phyloP scores from a whole-genome alignment of 805 yeast species.

The Debaryomyces castellii region DNA sequence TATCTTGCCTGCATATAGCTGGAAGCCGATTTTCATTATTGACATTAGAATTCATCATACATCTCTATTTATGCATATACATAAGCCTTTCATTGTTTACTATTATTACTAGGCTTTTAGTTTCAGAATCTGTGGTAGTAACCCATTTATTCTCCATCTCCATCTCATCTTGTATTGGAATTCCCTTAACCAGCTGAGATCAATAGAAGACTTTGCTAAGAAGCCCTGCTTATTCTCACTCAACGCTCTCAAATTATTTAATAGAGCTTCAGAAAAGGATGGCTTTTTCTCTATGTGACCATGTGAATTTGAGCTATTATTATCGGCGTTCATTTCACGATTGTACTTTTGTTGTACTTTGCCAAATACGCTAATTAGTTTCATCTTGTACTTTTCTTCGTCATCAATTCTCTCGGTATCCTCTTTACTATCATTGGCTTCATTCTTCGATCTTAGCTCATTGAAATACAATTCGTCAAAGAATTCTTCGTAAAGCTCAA shows the following conservation, averaged over 20 bases:
- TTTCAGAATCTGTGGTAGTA: slow-evolving; percentile 12
- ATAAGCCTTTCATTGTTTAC: neutral
- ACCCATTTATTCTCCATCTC: slow-evolving; percentile 23
- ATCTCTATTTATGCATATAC: neutral
- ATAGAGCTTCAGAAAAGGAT: slow-evolving; percentile 3
- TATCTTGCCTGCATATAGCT: neutral
- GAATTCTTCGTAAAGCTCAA: slow-evolving; percentile 54
- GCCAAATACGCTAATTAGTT: slow-evolving; percentile 18
- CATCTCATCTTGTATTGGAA: slow-evolving; percentile 18
- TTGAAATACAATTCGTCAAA: slow-evolving; percentile 35
- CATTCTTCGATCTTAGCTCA: slow-evolving; percentile 1
- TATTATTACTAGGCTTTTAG: neutral
- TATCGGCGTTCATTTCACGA: no score
- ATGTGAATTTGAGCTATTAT: no score
- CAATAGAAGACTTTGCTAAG: neutral
- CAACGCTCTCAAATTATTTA: slow-evolving; percentile 1
- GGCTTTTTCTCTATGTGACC: neutral
- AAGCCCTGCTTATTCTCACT: neutral
- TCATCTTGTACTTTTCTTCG: slow-evolving; percentile 4
- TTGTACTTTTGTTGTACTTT: slow-evolving; percentile 18
- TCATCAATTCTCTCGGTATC: neutral
- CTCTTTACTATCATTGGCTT: neutral
- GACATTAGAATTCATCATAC: neutral
- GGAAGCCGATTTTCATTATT: neutral
- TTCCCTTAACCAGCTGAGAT: slow-evolving; percentile 12